A percentile compares a stretch with the other conserved stretches of the same genome.
Evolutionary conservation across 2,329 filamentous ascomycete genomes (phyloP).

Genomic region (Diaporthe sp.): DNA sequence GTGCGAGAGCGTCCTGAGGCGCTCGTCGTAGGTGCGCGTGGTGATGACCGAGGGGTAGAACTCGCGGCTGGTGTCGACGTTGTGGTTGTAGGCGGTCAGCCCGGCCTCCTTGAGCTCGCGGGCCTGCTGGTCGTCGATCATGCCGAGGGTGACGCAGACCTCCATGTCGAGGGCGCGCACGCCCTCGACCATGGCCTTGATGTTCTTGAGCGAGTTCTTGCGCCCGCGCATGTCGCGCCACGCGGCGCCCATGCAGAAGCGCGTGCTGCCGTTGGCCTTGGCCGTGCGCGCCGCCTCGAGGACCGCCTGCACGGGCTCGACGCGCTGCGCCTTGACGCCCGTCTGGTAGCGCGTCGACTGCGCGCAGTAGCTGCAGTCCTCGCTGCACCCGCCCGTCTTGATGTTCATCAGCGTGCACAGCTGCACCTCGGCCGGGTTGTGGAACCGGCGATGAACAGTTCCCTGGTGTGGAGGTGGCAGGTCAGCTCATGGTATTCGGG

Average conservation of each 20-base stretch:
- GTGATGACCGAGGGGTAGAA: constrained; percentile 91
- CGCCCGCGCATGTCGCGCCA: constrained; percentile 96
- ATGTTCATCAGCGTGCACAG: constrained; percentile 98
- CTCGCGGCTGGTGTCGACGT: constrained; percentile 90
- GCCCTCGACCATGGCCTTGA: constrained; percentile 87
- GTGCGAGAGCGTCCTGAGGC: constrained; percentile 82
- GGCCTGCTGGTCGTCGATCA: constrained; percentile 88
- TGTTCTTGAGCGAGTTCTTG: constrained; percentile 85
- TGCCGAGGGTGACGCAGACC: constrained; percentile 92
- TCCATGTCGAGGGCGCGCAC: constrained; percentile 89
- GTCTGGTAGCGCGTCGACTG: constrained; percentile 87
- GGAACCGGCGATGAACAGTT: constrained; percentile 85
- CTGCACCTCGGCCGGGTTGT: constrained; percentile 86
- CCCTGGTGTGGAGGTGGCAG: constrained; percentile 63
- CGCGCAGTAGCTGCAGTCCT: constrained; percentile 94
- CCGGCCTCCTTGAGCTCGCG: constrained; percentile 86
- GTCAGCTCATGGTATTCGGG: constrained; percentile 35
- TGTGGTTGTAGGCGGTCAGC: constrained; percentile 94
- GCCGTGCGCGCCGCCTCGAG: constrained; percentile 83
- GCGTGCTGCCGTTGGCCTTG: constrained; percentile 86
- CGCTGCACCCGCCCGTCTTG: constrained; percentile 92
- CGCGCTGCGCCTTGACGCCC: constrained; percentile 83
- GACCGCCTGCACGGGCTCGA: constrained; percentile 85
- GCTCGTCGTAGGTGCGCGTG: constrained; percentile 89
- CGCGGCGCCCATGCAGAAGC: constrained; percentile 96